These are phyloP conservation scores for Diplodia corticola DNA, from an alignment of 2,329 filamentous ascomycete species.

Conservation along the genomic window DNA sequence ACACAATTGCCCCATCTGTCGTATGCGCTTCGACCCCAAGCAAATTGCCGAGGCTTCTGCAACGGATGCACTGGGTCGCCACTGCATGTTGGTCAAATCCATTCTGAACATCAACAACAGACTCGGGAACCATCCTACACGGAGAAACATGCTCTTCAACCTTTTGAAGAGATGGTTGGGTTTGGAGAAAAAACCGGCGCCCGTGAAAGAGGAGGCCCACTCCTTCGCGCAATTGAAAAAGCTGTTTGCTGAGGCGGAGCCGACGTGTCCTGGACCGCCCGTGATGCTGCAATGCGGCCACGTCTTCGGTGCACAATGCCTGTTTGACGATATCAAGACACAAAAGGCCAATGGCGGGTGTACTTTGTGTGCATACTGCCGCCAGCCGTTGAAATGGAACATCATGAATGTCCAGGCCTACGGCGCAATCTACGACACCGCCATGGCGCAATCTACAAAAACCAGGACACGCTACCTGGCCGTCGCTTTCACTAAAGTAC, in stretches of 20 bases:
- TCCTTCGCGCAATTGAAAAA: not conserved
- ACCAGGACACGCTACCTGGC: not conserved
- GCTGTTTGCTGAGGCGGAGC: not conserved
- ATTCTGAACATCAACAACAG: not conserved
- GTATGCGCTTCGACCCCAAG: not conserved
- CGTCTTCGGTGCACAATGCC: not conserved
- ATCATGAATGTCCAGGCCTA: not conserved
- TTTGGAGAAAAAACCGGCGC: too few relatives aligned
- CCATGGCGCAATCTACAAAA: not conserved
- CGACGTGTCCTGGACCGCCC: not conserved
- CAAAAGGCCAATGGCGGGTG: not conserved
- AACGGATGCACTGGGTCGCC: not conserved
- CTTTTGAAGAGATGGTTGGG: too few relatives aligned
- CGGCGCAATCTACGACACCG: not conserved
- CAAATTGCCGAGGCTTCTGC: not conserved
- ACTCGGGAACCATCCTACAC: fast-evolving
- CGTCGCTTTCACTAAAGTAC: not conserved
- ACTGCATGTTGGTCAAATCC: not conserved
- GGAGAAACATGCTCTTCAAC: too few relatives aligned
- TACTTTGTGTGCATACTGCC: not conserved
- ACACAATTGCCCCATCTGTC: not conserved
- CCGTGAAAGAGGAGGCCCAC: too few relatives aligned
- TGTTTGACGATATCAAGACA: not conserved
- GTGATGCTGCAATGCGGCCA: not conserved
- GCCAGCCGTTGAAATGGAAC: not conserved